phyloP scores from a whole-genome alignment of 305 asterid species.

The Fraxinus angustifolia region DNA sequence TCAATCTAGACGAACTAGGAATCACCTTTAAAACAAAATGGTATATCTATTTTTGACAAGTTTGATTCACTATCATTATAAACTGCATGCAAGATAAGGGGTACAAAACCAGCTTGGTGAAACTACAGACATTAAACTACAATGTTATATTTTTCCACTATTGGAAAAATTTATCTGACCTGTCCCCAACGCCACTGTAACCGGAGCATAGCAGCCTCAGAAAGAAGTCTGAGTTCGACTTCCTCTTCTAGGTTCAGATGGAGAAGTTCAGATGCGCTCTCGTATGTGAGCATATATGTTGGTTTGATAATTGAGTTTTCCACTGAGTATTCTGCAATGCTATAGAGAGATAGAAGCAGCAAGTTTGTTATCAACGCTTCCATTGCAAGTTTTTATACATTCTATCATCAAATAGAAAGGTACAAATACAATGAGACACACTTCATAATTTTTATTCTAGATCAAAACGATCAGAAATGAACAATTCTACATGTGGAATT shows the following conservation, averaged over 20 bases:
- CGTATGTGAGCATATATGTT: slow-evolving; percentile 93
- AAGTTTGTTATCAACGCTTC: slow-evolving; percentile 22
- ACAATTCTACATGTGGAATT: background rate
- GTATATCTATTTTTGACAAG: background rate
- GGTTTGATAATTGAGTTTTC: slow-evolving; percentile 86
- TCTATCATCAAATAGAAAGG: background rate
- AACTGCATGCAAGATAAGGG: slow-evolving; percentile 7
- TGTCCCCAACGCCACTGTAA: slow-evolving; percentile 80
- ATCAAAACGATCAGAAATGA: background rate
- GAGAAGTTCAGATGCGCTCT: slow-evolving; percentile 94
- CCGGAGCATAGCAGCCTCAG: slow-evolving; percentile 82
- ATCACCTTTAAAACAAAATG: slow-evolving; percentile 8
- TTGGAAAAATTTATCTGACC: slow-evolving; percentile 39
- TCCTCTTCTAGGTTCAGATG: slow-evolving; percentile 88
- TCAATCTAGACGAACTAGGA: slow-evolving; percentile 10
- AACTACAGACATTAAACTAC: slow-evolving; percentile 11
- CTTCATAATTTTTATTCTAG: background rate
- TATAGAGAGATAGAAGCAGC: slow-evolving; percentile 32
- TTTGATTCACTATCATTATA: background rate
- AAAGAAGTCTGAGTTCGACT: slow-evolving; percentile 70
- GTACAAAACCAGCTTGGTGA: slow-evolving; percentile 12
- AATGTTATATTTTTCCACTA: slow-evolving; percentile 1
- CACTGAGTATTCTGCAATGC: slow-evolving; percentile 86
- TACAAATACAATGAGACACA: slow-evolving; percentile 6
- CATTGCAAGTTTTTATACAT: background rate